These are phyloP conservation scores for Vigna trinervia DNA, from an alignment of 306 rosid species.

Conservation along the genomic window DNA sequence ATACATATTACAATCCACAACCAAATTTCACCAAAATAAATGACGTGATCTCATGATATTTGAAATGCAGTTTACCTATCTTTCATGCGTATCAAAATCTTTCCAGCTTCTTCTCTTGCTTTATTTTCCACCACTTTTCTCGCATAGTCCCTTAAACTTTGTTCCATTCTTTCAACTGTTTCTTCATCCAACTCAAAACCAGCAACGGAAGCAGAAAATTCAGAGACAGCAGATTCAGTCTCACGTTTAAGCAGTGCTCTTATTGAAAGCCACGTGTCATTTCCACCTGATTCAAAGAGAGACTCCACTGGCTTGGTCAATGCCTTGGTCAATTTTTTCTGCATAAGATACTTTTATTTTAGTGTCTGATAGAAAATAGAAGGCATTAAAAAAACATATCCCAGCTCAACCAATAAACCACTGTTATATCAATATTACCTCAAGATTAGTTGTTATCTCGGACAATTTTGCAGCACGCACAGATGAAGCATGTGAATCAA, in stretches of 20 bases:
- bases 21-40: conserved; percentile 25
- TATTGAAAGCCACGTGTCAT: conserved; percentile 77
- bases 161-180: conserved; percentile 57
- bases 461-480: conserved; percentile 63
- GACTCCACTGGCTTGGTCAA: conserved; percentile 75
- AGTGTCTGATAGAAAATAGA: conserved; percentile 29
- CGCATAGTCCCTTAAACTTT: conserved; percentile 64
- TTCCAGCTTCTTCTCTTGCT: conserved; percentile 87
- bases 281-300: conserved; percentile 73
- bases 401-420: conserved; percentile 33
- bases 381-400: conserved; percentile 28
- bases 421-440: conserved; percentile 56
- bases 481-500: conserved; percentile 66
- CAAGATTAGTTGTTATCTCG: conserved; percentile 53
- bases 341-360: conserved; percentile 42
- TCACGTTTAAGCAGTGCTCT: conserved; percentile 75
- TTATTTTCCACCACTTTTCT: conserved; percentile 77
- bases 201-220: conserved; percentile 55
- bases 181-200: conserved; percentile 82
- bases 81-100: conserved; percentile 82
- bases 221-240: conserved; percentile 61
- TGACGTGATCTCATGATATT: not conserved
- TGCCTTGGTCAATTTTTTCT: conserved; percentile 66
- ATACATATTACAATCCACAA: conserved; percentile 7
- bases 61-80: conserved; percentile 65